Evolutionary conservation across 805 yeast species (phyloP), one percentile per base, ranked within the genome.

Genomic region (Candida vaughaniae): DNA sequence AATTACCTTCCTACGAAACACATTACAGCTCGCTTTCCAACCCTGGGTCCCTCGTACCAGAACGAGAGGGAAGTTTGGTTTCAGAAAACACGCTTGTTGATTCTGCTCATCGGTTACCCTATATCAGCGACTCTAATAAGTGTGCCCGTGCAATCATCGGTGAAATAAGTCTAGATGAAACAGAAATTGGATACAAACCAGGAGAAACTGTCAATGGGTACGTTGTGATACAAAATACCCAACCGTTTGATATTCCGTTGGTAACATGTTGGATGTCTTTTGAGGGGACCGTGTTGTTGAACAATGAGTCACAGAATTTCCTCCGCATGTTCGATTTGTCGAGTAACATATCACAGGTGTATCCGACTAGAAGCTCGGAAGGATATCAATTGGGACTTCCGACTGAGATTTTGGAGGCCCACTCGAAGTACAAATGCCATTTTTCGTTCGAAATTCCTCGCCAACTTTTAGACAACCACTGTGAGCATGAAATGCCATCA

Each of bases 401-500:
- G 10, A 6, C 10, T 6, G 10, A 20, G 10, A 20, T 10, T 10
- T 10, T 20, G 6, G 23, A 20, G 6, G 6, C 23, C 23, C 23
- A 20, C 23, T 7, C 23, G 6, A 32, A 22, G n/a, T 64, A 62
- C 45, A 66, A 66, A 47, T 48, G 71, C 8, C 62, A 60, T 36
- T 66, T 66, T 50, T 65, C 68, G 1, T 66, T 66, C 47, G 63
- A 59, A 39, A 56, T 66, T 29, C 72, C 72, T 1, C 47, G 49
- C n/a, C 49, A 48, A n/a, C 43, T 66, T 16, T 49, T 66, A 40
- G 72, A 66, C 40, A 49, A 62, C 1, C 63, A 61, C 44, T 66
- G 71, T 39, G 49, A 48, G 14, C 61, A 53, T 28, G 64, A 63
- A 38, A 48, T 48, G 34, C 44, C 60, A 27, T 38, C 50, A 2